Evolutionary conservation across 495 filamentous ascomycete genomes (phyloP).

Genomic region (Penicillium arizonense): DNA sequence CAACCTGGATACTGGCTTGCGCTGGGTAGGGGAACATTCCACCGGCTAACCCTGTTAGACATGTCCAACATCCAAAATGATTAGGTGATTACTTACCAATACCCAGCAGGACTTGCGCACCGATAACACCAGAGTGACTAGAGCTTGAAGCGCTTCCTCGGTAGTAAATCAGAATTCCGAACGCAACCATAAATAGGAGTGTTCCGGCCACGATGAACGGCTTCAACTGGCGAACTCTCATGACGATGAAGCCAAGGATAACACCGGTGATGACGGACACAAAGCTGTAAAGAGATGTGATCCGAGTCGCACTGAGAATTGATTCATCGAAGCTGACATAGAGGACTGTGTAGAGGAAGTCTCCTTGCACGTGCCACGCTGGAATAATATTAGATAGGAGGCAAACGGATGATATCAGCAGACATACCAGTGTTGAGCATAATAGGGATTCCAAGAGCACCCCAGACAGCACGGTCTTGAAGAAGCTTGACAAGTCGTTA

Average conservation of each 20-base stretch:
- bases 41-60: constrained; percentile 27
- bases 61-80: too few species aligned
- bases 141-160: constrained; percentile 41
- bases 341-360: constrained; percentile 54
- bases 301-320: constrained; percentile 43
- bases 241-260: constrained; percentile 46
- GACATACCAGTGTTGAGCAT: constrained; percentile 43
- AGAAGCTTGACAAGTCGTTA: constrained; percentile 30
- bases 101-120: constrained; percentile 53
- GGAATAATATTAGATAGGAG: neutral
- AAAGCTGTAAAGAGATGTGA: constrained; percentile 47
- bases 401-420: too few species aligned
- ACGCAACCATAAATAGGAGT: constrained; percentile 46
- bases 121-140: constrained; percentile 50
- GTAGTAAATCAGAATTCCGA: constrained; percentile 51
- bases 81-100: constrained; percentile 29
- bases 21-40: constrained; percentile 51
- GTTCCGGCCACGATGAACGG: constrained; percentile 51
- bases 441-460: constrained; percentile 45
- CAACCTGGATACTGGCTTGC: constrained; percentile 47
- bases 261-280: constrained; percentile 44
- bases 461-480: constrained; percentile 51
- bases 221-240: constrained; percentile 51
- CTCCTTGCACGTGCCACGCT: constrained; percentile 42
- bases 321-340: constrained; percentile 48